Conservation (phyloP, 495 filamentous ascomycete genomes). For the Lasiosphaeriaceae sp. region DNA sequence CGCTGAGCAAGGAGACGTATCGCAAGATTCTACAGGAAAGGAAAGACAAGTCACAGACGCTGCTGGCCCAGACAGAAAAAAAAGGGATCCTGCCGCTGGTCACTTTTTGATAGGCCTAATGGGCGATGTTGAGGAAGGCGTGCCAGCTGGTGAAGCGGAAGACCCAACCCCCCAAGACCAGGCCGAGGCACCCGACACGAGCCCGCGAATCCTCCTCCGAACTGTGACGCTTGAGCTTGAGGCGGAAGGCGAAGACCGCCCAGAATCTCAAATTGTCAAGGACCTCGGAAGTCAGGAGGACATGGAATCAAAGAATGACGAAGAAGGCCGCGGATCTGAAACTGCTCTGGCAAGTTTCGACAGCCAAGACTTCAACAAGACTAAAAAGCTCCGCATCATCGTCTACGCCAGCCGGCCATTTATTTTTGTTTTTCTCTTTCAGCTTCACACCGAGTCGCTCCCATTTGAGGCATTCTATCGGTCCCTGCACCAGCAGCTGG, state of each 20-base stretch:
- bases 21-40: background rate
- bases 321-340: constrained; percentile 15
- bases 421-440: constrained; percentile 87
- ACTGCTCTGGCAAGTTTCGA: constrained; percentile 29
- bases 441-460: constrained; percentile 62
- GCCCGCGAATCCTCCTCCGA: constrained; percentile 39
- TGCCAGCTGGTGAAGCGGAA: constrained; percentile 3
- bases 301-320: constrained; percentile 18
- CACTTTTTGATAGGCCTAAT: constrained; percentile 70
- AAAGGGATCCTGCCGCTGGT: constrained; percentile 31
- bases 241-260: constrained; percentile 25
- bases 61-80: constrained; percentile 9
- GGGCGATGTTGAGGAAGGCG: constrained; percentile 53
- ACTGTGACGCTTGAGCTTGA: constrained; percentile 52
- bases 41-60: background rate
- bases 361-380: constrained; percentile 48
- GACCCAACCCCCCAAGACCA: constrained; percentile 10
- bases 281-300: constrained; percentile 42
- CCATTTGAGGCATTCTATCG: constrained; percentile 69
- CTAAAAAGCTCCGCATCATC: constrained; percentile 62
- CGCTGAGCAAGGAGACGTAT: constrained; percentile 9
- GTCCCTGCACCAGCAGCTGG: constrained; percentile 75
- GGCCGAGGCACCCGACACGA: constrained; percentile 26
- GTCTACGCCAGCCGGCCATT: constrained; percentile 77
- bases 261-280: constrained; percentile 35